These are phyloP conservation scores for Raffaelea deltoideospora DNA, from an alignment of 2,329 filamentous ascomycete species.

Conservation along the genomic window DNA sequence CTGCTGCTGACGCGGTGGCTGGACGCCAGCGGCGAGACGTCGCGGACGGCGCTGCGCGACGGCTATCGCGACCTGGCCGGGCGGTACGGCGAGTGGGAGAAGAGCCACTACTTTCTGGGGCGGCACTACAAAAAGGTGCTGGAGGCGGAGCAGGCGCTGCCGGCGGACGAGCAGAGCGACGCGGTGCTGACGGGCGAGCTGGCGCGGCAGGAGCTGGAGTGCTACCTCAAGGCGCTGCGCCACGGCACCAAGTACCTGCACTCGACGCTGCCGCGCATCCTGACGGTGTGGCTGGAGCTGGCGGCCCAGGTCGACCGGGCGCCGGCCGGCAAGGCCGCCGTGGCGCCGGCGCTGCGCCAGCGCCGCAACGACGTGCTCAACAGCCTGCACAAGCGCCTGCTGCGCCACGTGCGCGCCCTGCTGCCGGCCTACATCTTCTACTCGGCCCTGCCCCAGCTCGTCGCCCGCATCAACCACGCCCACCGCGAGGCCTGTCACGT, in stretches of 20 bases:
- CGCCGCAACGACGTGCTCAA: slow-evolving; percentile 51
- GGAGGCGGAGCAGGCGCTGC: slow-evolving; percentile 71
- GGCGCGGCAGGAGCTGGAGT: slow-evolving; percentile 81
- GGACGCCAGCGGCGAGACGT: slow-evolving; percentile 84
- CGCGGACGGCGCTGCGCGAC: slow-evolving; percentile 61
- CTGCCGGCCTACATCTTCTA: slow-evolving; percentile 69
- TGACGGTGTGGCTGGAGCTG: slow-evolving; percentile 91
- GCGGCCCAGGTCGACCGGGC: slow-evolving; percentile 58
- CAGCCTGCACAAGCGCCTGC: slow-evolving; percentile 56
- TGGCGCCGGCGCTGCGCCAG: slow-evolving; percentile 35
- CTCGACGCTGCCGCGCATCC: slow-evolving; percentile 77
- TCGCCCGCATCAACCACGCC: slow-evolving; percentile 87
- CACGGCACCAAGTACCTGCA: slow-evolving; percentile 93
- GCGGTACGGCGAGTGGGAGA: slow-evolving; percentile 66
- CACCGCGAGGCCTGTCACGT: slow-evolving; percentile 63
- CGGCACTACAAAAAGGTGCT: slow-evolving; percentile 95
- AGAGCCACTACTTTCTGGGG: slow-evolving; percentile 91
- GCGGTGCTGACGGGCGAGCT: slow-evolving; percentile 67
- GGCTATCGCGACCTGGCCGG: slow-evolving; percentile 75
- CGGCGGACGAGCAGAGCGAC: slow-evolving; percentile 61
- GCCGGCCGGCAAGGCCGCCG: slow-evolving; percentile 36
- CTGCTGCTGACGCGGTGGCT: slow-evolving; percentile 93
- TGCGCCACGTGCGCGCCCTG: slow-evolving; percentile 60
- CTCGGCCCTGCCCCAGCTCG: slow-evolving; percentile 74
- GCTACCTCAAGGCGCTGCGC: slow-evolving; percentile 73